A percentile compares a stretch with the other conserved stretches of the same genome.
Evolutionary conservation across 257 asterid species (phyloP).

Genomic region (Forsythia viridissima): DNA sequence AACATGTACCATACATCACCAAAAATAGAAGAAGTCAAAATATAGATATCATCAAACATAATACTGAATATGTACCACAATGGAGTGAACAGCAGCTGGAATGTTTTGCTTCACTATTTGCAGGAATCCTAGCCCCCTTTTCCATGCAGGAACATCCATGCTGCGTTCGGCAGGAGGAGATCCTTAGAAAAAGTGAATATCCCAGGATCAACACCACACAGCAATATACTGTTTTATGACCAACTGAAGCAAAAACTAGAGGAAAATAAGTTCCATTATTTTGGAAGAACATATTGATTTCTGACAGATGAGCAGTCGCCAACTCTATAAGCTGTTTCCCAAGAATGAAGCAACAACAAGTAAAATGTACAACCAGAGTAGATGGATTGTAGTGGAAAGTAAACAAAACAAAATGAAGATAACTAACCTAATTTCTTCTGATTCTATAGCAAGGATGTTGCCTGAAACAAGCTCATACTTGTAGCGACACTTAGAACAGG

Average conservation of each 20-base stretch:
- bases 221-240: slow-evolving; percentile 30
- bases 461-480: slow-evolving; percentile 92
- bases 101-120: slow-evolving; percentile 69
- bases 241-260: slow-evolving; percentile 30
- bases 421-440: slow-evolving; percentile 85
- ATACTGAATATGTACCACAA: slow-evolving; percentile 59
- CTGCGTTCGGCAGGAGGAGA: slow-evolving; percentile 99
- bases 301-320: slow-evolving; percentile 19
- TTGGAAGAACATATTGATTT: slow-evolving; percentile 22
- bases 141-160: slow-evolving; percentile 99
- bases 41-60: slow-evolving; percentile 2
- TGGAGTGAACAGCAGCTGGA: slow-evolving; percentile 91
- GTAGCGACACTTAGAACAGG: slow-evolving; percentile 94
- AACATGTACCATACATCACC: neutral
- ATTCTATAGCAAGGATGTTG: slow-evolving; percentile 65
- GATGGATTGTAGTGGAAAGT: slow-evolving; percentile 11
- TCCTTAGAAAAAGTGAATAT: slow-evolving; percentile 95
- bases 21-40: slow-evolving; percentile 4
- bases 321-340: slow-evolving; percentile 3
- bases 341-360: slow-evolving; percentile 9
- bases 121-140: slow-evolving; percentile 68
- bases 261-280: slow-evolving; percentile 10
- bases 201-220: slow-evolving; percentile 76
- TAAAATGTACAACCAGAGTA: neutral
- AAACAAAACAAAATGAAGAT: slow-evolving; percentile 11